Base-by-base conservation (phyloP, 1,139 yeast genomes). In the Magnusiomyces paraingens region DNA sequence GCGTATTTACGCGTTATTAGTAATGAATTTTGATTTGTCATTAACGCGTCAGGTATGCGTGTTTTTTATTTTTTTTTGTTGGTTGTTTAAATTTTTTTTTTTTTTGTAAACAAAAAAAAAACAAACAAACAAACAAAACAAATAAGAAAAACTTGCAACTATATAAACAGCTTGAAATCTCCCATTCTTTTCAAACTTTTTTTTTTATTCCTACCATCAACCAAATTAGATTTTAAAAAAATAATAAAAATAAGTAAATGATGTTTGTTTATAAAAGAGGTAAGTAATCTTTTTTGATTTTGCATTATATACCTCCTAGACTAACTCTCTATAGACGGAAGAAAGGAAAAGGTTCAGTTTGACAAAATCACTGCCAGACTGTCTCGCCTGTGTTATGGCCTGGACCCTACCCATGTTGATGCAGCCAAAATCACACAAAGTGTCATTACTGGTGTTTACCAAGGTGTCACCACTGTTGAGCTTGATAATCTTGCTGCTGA, bases 381-480 rank as follows among this genome's bases (percentile, higher is more conserved):
- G 53, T 73, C 79, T 17, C 40, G 71, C 82, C 51, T 59, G 20
- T 82, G 89, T 60, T 82, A 83, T 62, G 89, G 88, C 41, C 75
- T 84, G 63, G 88, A 84, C 65, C 71, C 83, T 50, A 74, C 72
- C 47, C 86, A 82, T 68, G 81, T 85, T 53, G 88, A 83, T 63
- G 83, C 89, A 42, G 86, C 81, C 50, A 79, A 82, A 60, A 82
- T 85, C 64, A 84, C 89, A 12, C 86, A 83, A 64, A 76, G 86
- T 65, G 85, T 84, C 58, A 80, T 80, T 54, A 75, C 84, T 3
- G 95, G 94, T 59, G 85, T 84, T 49, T 85, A 84, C 70, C 87
- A 84, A 63, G 95, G 95, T 62, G 95, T 88, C 52, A 85, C 89
- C 61, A 86, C 94, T 49, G 77, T 80, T 58, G 94, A 86, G 65